Percentiles rank a stretch among this genome's conserved stretches.
Evolutionary conservation across 2,329 filamentous ascomycete genomes (phyloP).

Genomic region (Diaporthe batatas): DNA sequence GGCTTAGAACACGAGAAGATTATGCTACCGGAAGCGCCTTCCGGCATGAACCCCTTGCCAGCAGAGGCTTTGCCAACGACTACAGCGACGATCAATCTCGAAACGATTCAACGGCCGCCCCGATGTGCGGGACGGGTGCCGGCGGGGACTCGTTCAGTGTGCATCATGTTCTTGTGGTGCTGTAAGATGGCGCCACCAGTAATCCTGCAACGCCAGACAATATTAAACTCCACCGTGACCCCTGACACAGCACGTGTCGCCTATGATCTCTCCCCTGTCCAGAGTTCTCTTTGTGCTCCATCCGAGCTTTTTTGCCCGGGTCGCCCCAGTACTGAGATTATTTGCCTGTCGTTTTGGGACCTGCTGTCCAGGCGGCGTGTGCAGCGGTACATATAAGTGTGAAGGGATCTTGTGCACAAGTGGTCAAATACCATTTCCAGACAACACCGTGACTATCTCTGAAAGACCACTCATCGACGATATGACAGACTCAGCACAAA

Average conservation of each 20-base stretch:
- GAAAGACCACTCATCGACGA: neutral
- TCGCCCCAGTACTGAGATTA: neutral
- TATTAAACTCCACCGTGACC: neutral
- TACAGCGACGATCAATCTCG: neutral
- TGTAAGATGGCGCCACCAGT: neutral
- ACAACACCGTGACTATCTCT: neutral
- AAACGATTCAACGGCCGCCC: neutral
- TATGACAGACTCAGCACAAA: neutral
- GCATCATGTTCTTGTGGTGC: neutral
- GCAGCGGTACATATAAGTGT: constrained; percentile 2
- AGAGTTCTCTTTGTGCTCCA: neutral
- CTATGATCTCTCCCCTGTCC: neutral
- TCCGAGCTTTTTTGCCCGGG: neutral
- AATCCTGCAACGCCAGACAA: neutral
- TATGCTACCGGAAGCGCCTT: neutral
- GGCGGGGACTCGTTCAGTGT: neutral
- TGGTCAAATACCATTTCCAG: neutral
- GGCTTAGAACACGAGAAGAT: neutral
- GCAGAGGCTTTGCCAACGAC: neutral
- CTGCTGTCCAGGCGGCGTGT: neutral
- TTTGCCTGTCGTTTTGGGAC: neutral
- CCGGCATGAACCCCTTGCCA: neutral
- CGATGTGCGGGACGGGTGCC: neutral
- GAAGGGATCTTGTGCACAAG: neutral
- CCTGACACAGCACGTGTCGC: neutral